These are phyloP conservation scores for Kuraishia capsulata DNA, from an alignment of 805 yeast species.

Conservation along the genomic window DNA sequence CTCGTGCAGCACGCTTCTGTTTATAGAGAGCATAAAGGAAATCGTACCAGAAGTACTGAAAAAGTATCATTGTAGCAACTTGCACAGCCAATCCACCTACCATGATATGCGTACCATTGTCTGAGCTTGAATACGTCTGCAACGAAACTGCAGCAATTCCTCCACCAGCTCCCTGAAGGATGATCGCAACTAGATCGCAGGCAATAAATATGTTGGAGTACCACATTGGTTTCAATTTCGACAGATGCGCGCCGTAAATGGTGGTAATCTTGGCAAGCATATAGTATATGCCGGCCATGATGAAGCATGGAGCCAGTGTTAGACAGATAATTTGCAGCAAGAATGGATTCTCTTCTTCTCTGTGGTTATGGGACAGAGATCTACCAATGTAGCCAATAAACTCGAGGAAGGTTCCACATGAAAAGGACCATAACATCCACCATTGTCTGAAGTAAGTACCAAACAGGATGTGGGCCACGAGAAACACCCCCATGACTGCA, in stretches of 20 bases:
- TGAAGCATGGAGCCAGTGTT: constrained; percentile 74
- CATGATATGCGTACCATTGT: constrained; percentile 56
- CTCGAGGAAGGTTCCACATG: constrained; percentile 50
- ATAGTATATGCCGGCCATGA: constrained; percentile 78
- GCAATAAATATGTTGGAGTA: constrained; percentile 57
- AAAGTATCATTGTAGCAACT: constrained; percentile 58
- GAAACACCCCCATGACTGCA: constrained; percentile 41
- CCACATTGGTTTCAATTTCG: constrained; percentile 44
- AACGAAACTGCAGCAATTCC: constrained; percentile 51
- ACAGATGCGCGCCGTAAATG: constrained; percentile 46
- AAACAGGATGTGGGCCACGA: constrained; percentile 29
- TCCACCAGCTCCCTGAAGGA: constrained; percentile 72
- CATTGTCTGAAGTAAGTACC: constrained; percentile 42
- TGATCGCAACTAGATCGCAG: constrained; percentile 56
- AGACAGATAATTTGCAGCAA: constrained; percentile 58
- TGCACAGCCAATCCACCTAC: constrained; percentile 75
- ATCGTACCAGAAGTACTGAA: constrained; percentile 38
- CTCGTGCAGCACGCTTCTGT: constrained; percentile 17
- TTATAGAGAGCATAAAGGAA: constrained; percentile 33
- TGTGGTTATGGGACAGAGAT: constrained; percentile 30
- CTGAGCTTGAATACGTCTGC: constrained; percentile 18
- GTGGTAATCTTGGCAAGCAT: constrained; percentile 59
- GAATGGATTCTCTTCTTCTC: constrained; percentile 28
- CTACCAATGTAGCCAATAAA: constrained; percentile 63
- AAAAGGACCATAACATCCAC: constrained; percentile 58